phyloP scores from a whole-genome alignment of 495 filamentous ascomycete species.

The Aspergillus bridgeri region DNA sequence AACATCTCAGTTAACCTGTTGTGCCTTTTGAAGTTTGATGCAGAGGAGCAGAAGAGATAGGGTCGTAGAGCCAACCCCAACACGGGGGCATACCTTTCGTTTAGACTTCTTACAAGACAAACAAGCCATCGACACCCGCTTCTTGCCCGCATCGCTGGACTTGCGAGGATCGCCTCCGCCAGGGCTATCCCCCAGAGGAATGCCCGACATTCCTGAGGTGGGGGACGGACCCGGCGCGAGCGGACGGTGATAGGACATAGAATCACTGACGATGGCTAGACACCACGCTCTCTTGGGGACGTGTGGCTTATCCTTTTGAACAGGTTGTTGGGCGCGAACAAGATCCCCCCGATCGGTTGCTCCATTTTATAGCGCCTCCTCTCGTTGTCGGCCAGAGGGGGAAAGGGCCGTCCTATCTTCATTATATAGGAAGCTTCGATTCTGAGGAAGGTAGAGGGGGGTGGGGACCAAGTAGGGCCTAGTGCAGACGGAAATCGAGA shows the following conservation, averaged over 20 bases:
- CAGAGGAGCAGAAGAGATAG: too few species aligned
- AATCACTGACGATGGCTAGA: slow-evolving; percentile 25
- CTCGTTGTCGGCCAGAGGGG: too few species aligned
- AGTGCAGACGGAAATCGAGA: not conserved
- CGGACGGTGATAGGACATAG: slow-evolving; percentile 19
- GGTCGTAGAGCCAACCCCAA: too few species aligned
- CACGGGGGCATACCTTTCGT: slow-evolving; percentile 30
- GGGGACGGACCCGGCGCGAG: slow-evolving; percentile 31
- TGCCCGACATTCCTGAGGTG: slow-evolving; percentile 13
- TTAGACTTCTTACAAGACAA: slow-evolving; percentile 48
- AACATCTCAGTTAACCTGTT: too few species aligned
- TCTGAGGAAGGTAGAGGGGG: too few species aligned
- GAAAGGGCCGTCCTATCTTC: not conserved
- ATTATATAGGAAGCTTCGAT: not conserved
- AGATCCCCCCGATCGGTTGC: too few species aligned
- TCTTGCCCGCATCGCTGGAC: slow-evolving; percentile 28
- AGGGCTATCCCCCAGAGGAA: slow-evolving; percentile 12
- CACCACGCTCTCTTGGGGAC: not conserved
- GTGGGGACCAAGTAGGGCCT: too few species aligned
- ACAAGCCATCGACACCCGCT: slow-evolving; percentile 46
- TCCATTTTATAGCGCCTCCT: too few species aligned
- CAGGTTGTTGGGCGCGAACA: not conserved
- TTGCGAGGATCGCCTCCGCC: slow-evolving; percentile 17
- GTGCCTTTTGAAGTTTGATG: too few species aligned
- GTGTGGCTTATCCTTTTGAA: not conserved